Conservation (phyloP, 169 alveolate genomes). For the Cryptosporidium andersoni region DNA sequence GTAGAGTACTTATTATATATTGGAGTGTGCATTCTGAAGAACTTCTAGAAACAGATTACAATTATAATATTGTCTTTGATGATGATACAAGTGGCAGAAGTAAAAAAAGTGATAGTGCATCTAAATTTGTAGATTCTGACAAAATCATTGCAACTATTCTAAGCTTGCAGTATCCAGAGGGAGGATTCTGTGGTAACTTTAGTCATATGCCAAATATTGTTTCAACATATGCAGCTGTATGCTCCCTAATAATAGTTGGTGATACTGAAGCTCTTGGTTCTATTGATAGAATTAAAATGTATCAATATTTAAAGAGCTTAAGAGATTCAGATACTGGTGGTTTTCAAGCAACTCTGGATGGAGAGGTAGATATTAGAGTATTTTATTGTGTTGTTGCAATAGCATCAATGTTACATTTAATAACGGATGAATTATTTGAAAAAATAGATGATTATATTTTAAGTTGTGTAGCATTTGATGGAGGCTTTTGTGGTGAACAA, state of each 20-base stretch:
- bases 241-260: constrained; percentile 74
- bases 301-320: constrained; percentile 81
- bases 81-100: not conserved
- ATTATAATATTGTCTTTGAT: not conserved
- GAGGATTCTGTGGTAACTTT: constrained; percentile 93
- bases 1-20: constrained; percentile 57
- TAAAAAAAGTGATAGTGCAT: no score
- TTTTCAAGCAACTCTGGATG: constrained; percentile 88
- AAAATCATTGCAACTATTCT: constrained; percentile 71
- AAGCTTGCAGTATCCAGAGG: constrained; percentile 73
- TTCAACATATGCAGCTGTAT: constrained; percentile 90
- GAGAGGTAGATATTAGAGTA: constrained; percentile 95
- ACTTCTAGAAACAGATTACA: constrained; percentile 2
- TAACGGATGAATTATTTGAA: constrained; percentile 85
- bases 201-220: constrained; percentile 89
- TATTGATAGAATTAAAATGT: constrained; percentile 86
- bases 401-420: constrained; percentile 88
- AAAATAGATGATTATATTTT: constrained; percentile 88
- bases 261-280: constrained; percentile 82
- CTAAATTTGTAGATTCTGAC: constrained; percentile 24
- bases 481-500: constrained; percentile 94
- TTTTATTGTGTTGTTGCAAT: constrained; percentile 91
- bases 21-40: constrained; percentile 70
- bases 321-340: constrained; percentile 90
- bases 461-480: constrained; percentile 94